These are phyloP conservation scores for Metarhizium brunneum DNA, from an alignment of 2,329 filamentous ascomycete species.

Conservation along the genomic window DNA sequence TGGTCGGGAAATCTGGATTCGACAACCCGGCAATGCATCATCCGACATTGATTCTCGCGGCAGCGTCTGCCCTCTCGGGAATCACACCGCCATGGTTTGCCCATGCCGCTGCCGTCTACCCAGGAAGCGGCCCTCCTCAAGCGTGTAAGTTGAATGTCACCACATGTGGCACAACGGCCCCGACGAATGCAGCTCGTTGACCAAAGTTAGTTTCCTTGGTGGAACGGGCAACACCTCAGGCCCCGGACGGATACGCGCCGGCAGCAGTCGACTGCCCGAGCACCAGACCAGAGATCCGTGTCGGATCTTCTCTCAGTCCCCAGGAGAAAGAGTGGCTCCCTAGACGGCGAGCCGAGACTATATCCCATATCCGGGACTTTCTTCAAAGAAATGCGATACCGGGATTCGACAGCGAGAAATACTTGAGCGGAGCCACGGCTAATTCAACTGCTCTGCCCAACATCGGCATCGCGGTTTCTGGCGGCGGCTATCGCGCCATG, in stretches of 20 bases:
- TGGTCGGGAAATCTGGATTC: no score
- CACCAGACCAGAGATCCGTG: conserved; percentile 59
- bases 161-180: no score
- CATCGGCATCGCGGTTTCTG: conserved; percentile 70
- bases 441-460: conserved; percentile 32
- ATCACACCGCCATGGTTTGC: no score
- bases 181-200: background rate
- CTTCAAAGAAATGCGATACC: conserved; percentile 62
- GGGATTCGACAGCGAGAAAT: conserved; percentile 64
- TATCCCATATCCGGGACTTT: conserved; percentile 64
- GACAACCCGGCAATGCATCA: no score
- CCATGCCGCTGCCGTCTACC: no score
- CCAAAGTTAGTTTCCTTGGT: background rate
- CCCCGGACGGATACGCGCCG: conserved; percentile 57
- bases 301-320: conserved; percentile 47
- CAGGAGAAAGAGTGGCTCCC: conserved; percentile 68
- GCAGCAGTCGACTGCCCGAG: conserved; percentile 57
- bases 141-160: no score
- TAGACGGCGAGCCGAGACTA: conserved; percentile 60
- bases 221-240: conserved; percentile 17
- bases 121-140: no score
- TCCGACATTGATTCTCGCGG: no score
- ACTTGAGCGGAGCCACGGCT: conserved; percentile 40
- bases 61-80: no score
- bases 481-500: conserved; percentile 77